A percentile compares a stretch with the other conserved stretches of the same genome.
phyloP scores from a whole-genome alignment of 768 basidiomycete genomes.

The Hericium coralloides region DNA sequence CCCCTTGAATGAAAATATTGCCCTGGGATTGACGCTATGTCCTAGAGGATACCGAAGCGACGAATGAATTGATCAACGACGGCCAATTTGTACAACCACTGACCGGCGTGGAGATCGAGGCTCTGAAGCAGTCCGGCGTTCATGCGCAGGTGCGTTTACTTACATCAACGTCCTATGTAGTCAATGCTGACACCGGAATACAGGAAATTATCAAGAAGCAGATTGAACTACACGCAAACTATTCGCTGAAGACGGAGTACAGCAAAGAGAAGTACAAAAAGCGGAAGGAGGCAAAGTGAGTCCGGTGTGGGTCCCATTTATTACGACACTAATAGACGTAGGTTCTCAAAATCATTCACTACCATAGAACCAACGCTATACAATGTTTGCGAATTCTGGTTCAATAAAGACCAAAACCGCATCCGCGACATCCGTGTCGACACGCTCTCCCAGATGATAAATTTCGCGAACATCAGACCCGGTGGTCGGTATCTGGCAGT shows the following conservation, averaged over 20 bases:
- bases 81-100: conserved; percentile 77
- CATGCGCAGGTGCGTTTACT: conserved; percentile 54
- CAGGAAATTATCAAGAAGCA: conserved; percentile 95
- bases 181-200: conserved; percentile 2
- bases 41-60: conserved; percentile 92
- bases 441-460: conserved; percentile 82
- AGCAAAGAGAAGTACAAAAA: conserved; percentile 98
- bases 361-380: conserved; percentile 81
- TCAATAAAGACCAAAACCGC: conserved; percentile 69
- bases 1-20: not conserved
- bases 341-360: conserved; percentile 81
- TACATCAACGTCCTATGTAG: not conserved
- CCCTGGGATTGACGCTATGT: conserved; percentile 1
- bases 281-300: conserved; percentile 93
- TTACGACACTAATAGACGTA: conserved; percentile 22
- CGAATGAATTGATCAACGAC: conserved; percentile 93
- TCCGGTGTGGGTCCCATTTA: not conserved
- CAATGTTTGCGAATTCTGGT: conserved; percentile 88
- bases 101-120: conserved; percentile 75
- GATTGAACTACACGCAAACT: conserved; percentile 88
- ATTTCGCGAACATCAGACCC: conserved; percentile 72
- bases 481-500: conserved; percentile 85
- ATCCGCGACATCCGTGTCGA: conserved; percentile 83
- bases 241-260: conserved; percentile 92
- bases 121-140: conserved; percentile 72